Base-by-base conservation (phyloP, 345 rosid species). In the Salix suchowensis region DNA sequence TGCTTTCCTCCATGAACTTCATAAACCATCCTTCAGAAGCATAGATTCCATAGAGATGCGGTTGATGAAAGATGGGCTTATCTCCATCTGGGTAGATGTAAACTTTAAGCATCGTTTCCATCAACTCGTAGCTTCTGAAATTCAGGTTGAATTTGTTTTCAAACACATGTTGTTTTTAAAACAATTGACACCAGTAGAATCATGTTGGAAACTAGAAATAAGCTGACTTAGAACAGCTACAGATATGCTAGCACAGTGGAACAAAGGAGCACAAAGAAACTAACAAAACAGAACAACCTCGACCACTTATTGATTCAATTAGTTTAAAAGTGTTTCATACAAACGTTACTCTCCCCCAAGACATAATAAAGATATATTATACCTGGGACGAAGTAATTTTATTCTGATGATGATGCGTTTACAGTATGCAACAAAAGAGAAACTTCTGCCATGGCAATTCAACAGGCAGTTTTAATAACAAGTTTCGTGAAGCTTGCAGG, bases 21-120 rank as follows among this genome's bases (percentile, higher is more conserved):
- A 94, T 89, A 87, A 94, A 94, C 98, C 97, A 93, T 77, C 98
- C 98, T 85, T 95, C 97, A 24, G 98, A 95, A 24, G 98, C 97
- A 79, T 95, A 95, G 42, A 91, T 93, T 65, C 97, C 98, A 23
- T 30, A 55, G 18, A 94, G 93, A 77, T 86, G 84, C 36, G 98
- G 98, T 15, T 76, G 26, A 77, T 91, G 98, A 77, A 92, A 94
- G 72, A 94, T 82, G 1, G 97, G 98, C 80, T 80, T 88, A 32
- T 85, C 76, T 28, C 98, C 98, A 42, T 90, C 97, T 1, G 83
- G 89, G 77, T 92, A 94, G 76, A 94, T 86, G 79, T 90, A 90
- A 65, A 92, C 93, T 80, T 88, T 91, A 4, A 94, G 89, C 52
- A 89, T 88, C 80, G 85, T 80, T 82, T 94, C 98, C 98, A 94